Conservation (phyloP, 176 grass and related monocot genomes). For the Triticum aestivum region IWGSC_CS_RefSeq_v2.1 NC_057810.1:157222575-157223074, state of each 20-base stretch:
- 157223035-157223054: constrained; percentile 38
- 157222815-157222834: background rate
- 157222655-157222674: constrained; percentile 25
- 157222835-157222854: too few species aligned
- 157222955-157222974: constrained; percentile 44
- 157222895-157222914: background rate
- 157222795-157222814: background rate
- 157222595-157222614: constrained; percentile 5
- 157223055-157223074: constrained; percentile 44
- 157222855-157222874: too few species aligned
- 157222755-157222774: constrained; percentile 29
- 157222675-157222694: constrained; percentile 32
- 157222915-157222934: too few species aligned
- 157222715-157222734: constrained; percentile 52
- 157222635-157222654: constrained; percentile 29
- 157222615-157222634: constrained; percentile 41
- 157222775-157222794: background rate
- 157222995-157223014: constrained; percentile 37
- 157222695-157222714: constrained; percentile 28
- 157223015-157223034: constrained; percentile 54
- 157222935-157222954: constrained; percentile 39
- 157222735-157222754: constrained; percentile 23
- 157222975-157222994: constrained; percentile 44
- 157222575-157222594: constrained; percentile 30
- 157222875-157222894: too few species aligned